Conservation (phyloP, 108 stramenopile genomes). For the Conticribra weissflogii region DNA sequence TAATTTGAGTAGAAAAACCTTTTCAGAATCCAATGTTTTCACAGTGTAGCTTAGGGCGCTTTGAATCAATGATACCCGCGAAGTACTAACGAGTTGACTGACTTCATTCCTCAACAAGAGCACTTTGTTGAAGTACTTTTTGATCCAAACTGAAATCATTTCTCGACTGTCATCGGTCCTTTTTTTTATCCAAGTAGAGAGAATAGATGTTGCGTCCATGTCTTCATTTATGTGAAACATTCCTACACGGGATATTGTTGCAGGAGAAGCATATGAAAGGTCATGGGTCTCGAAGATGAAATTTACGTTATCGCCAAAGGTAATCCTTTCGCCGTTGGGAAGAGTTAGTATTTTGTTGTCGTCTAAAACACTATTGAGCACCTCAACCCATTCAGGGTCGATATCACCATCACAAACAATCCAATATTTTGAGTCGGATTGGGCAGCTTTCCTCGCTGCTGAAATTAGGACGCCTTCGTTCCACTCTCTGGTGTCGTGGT, state of each 20-base stretch:
- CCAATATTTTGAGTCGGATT: not conserved
- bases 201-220: not conserved
- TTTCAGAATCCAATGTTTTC: not conserved
- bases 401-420: not conserved
- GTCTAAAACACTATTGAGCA: not conserved
- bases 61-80: not conserved
- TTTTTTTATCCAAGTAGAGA: not conserved
- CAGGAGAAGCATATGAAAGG: not conserved
- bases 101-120: not conserved
- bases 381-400: not conserved
- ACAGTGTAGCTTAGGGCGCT: not conserved
- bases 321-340: not conserved
- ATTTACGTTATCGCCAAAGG: not conserved
- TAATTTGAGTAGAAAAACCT: not conserved
- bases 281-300: not conserved
- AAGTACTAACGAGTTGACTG: not conserved
- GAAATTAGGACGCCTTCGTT: not conserved
- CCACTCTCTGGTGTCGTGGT: not conserved
- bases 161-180: not conserved
- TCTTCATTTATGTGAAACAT: not conserved
- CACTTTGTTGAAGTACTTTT: not conserved
- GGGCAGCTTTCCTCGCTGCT: not conserved
- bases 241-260: not conserved
- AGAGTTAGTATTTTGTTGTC: not conserved
- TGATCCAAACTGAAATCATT: too few species aligned